Conservation (phyloP, 2,329 filamentous ascomycete species). For the Colletotrichum zoysiae region DNA sequence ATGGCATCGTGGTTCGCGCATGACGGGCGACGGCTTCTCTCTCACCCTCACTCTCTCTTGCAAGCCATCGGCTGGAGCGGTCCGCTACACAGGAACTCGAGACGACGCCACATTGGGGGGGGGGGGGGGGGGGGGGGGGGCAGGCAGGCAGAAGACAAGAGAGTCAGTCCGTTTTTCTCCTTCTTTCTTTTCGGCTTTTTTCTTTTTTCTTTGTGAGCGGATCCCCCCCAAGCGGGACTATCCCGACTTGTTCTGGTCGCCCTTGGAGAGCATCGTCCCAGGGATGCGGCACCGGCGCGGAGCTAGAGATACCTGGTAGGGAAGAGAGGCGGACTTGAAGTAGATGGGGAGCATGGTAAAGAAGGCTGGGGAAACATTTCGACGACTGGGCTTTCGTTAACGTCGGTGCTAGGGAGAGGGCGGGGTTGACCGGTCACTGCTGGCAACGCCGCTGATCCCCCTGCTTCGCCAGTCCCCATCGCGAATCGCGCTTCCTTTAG, state of each 20-base stretch:
- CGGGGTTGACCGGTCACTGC: neutral
- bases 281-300: neutral
- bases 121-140: no score
- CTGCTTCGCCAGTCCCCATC: neutral
- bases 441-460: neutral
- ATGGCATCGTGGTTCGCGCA: neutral
- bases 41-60: neutral
- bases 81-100: neutral
- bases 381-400: neutral
- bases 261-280: neutral
- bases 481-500: neutral
- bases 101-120: constrained; percentile 7
- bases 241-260: neutral
- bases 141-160: neutral
- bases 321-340: neutral
- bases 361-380: neutral
- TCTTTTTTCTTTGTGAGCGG: neutral
- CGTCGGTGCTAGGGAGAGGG: neutral
- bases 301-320: neutral
- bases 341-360: neutral
- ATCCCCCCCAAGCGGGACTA: neutral
- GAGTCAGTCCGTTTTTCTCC: neutral
- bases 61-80: neutral
- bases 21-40: constrained; percentile 3
- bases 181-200: no score